Percentiles rank a stretch among this genome's conserved stretches.
phyloP scores from a whole-genome alignment of 2,329 filamentous ascomycete species.

The Diplodia scrobiculata region DNA sequence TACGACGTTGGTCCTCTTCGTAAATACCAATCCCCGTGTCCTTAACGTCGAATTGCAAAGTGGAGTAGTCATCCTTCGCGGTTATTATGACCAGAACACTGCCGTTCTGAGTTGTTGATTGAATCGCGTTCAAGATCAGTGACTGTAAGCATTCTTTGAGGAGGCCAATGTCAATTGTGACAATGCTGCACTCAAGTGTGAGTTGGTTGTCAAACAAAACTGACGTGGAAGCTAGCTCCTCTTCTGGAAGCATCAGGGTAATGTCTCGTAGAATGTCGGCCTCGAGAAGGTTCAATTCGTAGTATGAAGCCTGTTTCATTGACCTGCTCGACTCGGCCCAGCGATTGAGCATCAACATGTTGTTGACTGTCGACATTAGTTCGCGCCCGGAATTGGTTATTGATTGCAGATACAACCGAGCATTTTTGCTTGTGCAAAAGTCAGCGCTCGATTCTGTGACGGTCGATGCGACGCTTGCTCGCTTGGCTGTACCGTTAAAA shows the following conservation, averaged over 20 bases:
- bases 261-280: slow-evolving; percentile 40
- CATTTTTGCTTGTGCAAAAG: slow-evolving; percentile 30
- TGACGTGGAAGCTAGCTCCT: slow-evolving; percentile 36
- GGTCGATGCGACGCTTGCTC: neutral
- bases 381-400: slow-evolving; percentile 49
- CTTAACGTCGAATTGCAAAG: slow-evolving; percentile 46
- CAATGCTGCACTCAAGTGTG: slow-evolving; percentile 37
- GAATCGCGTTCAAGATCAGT: slow-evolving; percentile 48
- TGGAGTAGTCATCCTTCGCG: slow-evolving; percentile 37
- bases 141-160: slow-evolving; percentile 51
- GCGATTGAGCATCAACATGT: slow-evolving; percentile 48
- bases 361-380: slow-evolving; percentile 51
- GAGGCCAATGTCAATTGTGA: slow-evolving; percentile 45
- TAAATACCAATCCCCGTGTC: slow-evolving; percentile 51
- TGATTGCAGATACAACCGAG: slow-evolving; percentile 38
- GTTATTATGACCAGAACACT: slow-evolving; percentile 44
- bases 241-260: slow-evolving; percentile 37
- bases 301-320: slow-evolving; percentile 34
- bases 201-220: slow-evolving; percentile 43
- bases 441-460: neutral
- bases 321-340: slow-evolving; percentile 44
- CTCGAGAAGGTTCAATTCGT: slow-evolving; percentile 42
- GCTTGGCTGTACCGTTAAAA: slow-evolving; percentile 15
- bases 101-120: slow-evolving; percentile 44
- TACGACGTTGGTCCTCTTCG: slow-evolving; percentile 41